Base-by-base conservation (phyloP, 2,329 filamentous ascomycete genomes). In the Penicillium sp. region DNA sequence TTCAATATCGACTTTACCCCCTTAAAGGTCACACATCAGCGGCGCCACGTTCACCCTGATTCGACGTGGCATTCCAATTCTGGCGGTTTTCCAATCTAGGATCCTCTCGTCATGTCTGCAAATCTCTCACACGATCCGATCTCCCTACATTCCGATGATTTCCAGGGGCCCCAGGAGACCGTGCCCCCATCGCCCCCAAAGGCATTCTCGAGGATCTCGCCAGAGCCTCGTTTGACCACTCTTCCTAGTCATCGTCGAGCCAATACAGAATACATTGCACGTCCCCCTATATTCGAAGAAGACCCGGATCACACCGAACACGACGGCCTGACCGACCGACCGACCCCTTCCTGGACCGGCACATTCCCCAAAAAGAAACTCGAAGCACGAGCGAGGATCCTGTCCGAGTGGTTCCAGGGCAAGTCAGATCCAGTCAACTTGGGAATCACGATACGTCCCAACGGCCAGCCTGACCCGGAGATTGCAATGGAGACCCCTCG, bases 341-440 rank as follows among this genome's bases (percentile, higher is more conserved):
- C 40, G 7, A 18, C 31, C 26, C 47, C 40, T 27, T 39, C 41
- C 15, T 52, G 51, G 42, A 50, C 48, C 11, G 56, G 56, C 22
- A 60, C 50, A 18, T 46, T 48, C 18, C 47, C 57, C 7, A 55
- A 54, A 26, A 58, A 54, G 46, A 60, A 55, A 35, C 31, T 63
- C 5, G 60, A 56, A 47, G 54, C 55, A 22, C 45, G 59, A 38
- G 59, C 59, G 22, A 60, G 54, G 32, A 45, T 57, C n/a, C 48
- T 75, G 23, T 67, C 69, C 34, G 67, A 67, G 46, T 74, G 72
- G 71, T 76, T 76, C 54, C 70, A 69, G 51, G 72, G 73, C 25
- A 65, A 68, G 33, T 74, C 71, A 16, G 67, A 70, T 25, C 66
- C 70, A n/a, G 65, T 73, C 30, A 68, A 64, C 45, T 57, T 74